A percentile compares a stretch with the other conserved stretches of the same genome.
phyloP scores from a whole-genome alignment of 192 early-diverging fungal species.

The Coemansia sp. region DNA sequence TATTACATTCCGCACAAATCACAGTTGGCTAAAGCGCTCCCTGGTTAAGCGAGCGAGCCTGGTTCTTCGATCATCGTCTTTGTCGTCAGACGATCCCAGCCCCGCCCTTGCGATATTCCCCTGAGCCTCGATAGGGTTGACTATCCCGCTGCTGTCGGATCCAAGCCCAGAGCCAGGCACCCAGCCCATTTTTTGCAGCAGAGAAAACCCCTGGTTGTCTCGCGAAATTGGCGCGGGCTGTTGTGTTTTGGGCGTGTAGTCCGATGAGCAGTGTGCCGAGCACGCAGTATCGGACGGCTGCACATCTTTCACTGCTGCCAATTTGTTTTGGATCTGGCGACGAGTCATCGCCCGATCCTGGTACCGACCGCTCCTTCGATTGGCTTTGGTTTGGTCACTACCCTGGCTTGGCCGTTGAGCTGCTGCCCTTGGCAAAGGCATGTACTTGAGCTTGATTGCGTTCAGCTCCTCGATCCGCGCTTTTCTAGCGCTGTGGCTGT shows the following conservation, averaged over 20 bases:
- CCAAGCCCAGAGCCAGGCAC: slow-evolving; percentile 44
- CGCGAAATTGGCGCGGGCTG: slow-evolving; percentile 10
- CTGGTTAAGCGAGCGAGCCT: slow-evolving; percentile 14
- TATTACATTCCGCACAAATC: not conserved
- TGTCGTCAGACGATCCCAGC: slow-evolving; percentile 17
- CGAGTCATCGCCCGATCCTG: slow-evolving; percentile 28
- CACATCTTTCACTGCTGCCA: not conserved
- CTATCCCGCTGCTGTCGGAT: slow-evolving; percentile 22
- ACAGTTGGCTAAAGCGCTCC: slow-evolving; percentile 28
- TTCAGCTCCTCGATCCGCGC: slow-evolving; percentile 24
- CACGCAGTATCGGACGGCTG: not conserved
- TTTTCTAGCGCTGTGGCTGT: not conserved
- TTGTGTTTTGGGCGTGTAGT: not conserved
- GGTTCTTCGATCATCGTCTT: slow-evolving; percentile 13
- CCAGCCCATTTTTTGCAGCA: slow-evolving; percentile 52
- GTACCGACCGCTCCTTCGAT: slow-evolving; percentile 14
- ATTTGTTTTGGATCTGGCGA: slow-evolving; percentile 12
- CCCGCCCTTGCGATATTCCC: slow-evolving; percentile 31
- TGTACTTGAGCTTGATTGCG: slow-evolving; percentile 28
- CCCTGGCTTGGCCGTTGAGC: not conserved
- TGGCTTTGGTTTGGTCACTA: not conserved
- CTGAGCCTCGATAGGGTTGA: slow-evolving; percentile 22
- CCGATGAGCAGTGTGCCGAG: not conserved
- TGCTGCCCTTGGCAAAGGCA: not conserved
- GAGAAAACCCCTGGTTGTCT: slow-evolving; percentile 30